Percentiles rank a stretch among this genome's conserved stretches.
Evolutionary conservation across 202 grass and related monocot genomes (phyloP).

Genomic region (Elaeis oleifera): DNA sequence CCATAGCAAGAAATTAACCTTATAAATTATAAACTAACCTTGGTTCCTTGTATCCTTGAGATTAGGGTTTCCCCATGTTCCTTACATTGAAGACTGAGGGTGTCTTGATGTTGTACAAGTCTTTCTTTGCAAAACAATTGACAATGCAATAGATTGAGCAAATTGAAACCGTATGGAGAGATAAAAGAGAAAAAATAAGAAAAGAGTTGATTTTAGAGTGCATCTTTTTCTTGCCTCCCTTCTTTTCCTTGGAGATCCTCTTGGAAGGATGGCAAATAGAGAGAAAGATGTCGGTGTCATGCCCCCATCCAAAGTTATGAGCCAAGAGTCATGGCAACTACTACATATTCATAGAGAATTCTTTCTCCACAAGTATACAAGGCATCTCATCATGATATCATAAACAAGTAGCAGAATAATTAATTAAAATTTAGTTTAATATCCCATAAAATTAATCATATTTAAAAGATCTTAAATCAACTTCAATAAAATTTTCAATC

Average conservation of each 20-base stretch:
- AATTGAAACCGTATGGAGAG: not conserved
- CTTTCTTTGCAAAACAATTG: conserved; percentile 78
- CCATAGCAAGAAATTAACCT: too few relatives aligned
- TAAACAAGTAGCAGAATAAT: too few relatives aligned
- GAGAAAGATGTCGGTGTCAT: not conserved
- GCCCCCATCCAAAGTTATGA: too few relatives aligned
- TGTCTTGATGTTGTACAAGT: conserved; percentile 95
- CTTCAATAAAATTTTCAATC: too few relatives aligned
- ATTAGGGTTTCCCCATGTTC: conserved; percentile 76
- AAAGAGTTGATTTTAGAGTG: conserved; percentile 1
- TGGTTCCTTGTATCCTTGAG: conserved; percentile 97
- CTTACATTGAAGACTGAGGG: conserved; percentile 50
- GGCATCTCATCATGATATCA: too few relatives aligned
- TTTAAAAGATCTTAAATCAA: too few relatives aligned
- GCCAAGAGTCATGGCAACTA: too few relatives aligned
- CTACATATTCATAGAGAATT: too few relatives aligned
- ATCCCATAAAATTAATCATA: too few relatives aligned
- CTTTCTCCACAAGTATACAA: too few relatives aligned
- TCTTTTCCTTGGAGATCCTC: conserved; percentile 45
- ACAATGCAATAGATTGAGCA: conserved; percentile 31
- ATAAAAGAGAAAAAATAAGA: not conserved
- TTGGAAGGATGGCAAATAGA: conserved; percentile 21
- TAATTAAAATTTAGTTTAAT: too few relatives aligned
- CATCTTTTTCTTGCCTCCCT: conserved; percentile 59
- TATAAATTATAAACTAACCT: conserved; percentile 24